These are phyloP conservation scores for Bolboschoenoplectus hybrid DNA, from an alignment of 202 grass and related monocot species.

Conservation along the genomic window DNA sequence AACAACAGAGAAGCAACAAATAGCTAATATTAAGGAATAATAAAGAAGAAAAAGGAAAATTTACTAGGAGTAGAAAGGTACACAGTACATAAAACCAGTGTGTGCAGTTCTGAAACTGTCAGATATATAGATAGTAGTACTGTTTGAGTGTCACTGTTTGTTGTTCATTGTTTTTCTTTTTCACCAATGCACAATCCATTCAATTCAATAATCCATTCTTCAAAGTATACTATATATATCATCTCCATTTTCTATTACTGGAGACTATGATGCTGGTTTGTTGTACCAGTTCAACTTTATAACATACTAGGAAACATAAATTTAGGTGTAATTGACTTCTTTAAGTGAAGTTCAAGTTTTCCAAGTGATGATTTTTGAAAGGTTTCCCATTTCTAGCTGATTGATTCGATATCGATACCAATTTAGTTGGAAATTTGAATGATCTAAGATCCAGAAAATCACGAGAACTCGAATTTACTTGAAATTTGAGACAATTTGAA, in stretches of 20 bases:
- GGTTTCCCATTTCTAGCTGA: not conserved
- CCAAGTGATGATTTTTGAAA: not conserved
- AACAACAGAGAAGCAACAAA: constrained; percentile 20
- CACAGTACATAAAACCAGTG: constrained; percentile 11
- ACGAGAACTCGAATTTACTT: not conserved
- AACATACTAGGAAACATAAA: too few relatives aligned
- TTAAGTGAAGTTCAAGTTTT: too few relatives aligned
- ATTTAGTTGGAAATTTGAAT: not conserved
- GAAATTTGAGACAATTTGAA: not conserved
- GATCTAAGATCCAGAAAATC: not conserved
- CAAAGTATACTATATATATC: not conserved
- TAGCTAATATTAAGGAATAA: not conserved
- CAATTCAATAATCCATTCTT: not conserved
- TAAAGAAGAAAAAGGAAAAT: not conserved
- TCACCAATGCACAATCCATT: constrained; percentile 2
- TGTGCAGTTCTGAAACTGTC: constrained; percentile 19
- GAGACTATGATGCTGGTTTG: not conserved
- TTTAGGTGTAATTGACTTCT: too few relatives aligned
- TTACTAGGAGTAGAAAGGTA: constrained; percentile 22
- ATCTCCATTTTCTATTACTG: constrained; percentile 1
- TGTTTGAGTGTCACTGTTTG: not conserved
- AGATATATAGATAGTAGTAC: not conserved
- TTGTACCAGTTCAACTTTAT: too few relatives aligned
- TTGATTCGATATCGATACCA: not conserved
- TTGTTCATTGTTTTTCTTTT: constrained; percentile 2